Conservation (phyloP, 1,284 basidiomycete species). For the Stygiomarasmius scandens region DNA sequence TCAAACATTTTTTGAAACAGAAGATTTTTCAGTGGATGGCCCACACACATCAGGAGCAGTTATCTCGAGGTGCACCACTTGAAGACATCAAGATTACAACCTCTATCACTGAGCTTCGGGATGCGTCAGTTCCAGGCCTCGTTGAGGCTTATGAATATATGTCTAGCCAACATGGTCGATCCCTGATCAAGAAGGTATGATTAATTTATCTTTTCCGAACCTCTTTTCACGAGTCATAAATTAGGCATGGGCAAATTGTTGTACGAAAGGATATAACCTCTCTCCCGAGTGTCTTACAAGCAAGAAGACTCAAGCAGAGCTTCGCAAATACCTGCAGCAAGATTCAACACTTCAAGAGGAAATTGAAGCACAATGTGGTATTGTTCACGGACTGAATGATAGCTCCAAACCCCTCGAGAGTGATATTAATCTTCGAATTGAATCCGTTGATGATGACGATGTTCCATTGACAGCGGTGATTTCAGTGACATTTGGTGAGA, state of each 20-base stretch:
- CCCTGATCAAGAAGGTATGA: conserved; percentile 20
- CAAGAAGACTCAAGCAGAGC: conserved; percentile 15
- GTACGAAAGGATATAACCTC: conserved; percentile 18
- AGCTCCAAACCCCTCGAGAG: too few relatives aligned
- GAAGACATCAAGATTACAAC: conserved; percentile 20
- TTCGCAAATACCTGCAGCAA: conserved; percentile 16
- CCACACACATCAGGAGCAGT: conserved; percentile 5
- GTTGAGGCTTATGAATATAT: conserved; percentile 25
- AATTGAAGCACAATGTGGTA: conserved; percentile 7
- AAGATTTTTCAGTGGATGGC: conserved; percentile 15
- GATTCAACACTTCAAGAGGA: conserved; percentile 19
- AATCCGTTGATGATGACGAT: too few relatives aligned
- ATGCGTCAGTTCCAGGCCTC: conserved; percentile 21
- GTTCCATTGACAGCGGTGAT: too few relatives aligned
- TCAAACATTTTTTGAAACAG: conserved; percentile 26
- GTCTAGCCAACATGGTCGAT: conserved; percentile 16
- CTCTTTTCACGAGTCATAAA: not conserved
- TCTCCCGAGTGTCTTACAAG: conserved; percentile 21
- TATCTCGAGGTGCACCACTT: conserved; percentile 13
- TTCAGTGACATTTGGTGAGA: too few relatives aligned
- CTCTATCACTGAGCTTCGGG: conserved; percentile 19
- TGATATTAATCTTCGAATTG: too few relatives aligned
- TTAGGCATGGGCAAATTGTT: conserved; percentile 19
- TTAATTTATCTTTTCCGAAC: not conserved
- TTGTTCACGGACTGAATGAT: too few relatives aligned